These are phyloP conservation scores for Meripilus lineatus DNA, from an alignment of 1,284 basidiomycete genomes.

Conservation along the genomic window DNA sequence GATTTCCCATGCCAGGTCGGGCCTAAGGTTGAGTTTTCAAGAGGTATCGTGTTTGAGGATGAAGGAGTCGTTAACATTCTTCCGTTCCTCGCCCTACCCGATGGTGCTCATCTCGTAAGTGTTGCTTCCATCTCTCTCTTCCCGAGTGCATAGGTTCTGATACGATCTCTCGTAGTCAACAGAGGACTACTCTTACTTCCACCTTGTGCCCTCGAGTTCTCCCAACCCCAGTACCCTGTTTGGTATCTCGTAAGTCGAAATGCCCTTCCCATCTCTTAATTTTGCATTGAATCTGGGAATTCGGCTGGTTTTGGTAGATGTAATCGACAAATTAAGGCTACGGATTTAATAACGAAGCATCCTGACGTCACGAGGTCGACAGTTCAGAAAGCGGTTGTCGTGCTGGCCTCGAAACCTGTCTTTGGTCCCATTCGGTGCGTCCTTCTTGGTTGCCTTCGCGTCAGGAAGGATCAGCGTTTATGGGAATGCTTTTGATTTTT, in stretches of 20 bases:
- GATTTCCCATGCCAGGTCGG: conserved; percentile 58
- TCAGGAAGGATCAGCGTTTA: not conserved
- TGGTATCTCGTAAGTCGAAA: conserved; percentile 81
- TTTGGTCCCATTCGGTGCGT: conserved; percentile 81
- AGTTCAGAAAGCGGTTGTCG: conserved; percentile 97
- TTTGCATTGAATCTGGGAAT: conserved; percentile 1
- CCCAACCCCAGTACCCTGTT: conserved; percentile 80
- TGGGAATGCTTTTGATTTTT: not conserved
- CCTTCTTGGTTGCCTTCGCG: not conserved
- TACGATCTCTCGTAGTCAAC: conserved; percentile 51
- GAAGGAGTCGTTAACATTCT: conserved; percentile 80
- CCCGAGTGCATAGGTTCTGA: conserved; percentile 4
- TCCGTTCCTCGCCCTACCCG: conserved; percentile 96
- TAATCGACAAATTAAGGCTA: conserved; percentile 90
- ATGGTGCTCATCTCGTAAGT: conserved; percentile 88
- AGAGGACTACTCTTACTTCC: conserved; percentile 98
- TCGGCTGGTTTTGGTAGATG: conserved; percentile 49
- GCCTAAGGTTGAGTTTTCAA: conserved; percentile 81
- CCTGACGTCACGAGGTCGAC: conserved; percentile 92
- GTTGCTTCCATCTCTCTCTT: conserved; percentile 4
- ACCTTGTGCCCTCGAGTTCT: conserved; percentile 69
- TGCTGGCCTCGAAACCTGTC: conserved; percentile 85
- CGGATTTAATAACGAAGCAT: conserved; percentile 76
- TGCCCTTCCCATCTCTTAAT: conserved; percentile 10
- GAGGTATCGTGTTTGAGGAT: conserved; percentile 70